phyloP scores from a whole-genome alignment of 1,139 yeast species.

The Chernovozyma aurita region DNA sequence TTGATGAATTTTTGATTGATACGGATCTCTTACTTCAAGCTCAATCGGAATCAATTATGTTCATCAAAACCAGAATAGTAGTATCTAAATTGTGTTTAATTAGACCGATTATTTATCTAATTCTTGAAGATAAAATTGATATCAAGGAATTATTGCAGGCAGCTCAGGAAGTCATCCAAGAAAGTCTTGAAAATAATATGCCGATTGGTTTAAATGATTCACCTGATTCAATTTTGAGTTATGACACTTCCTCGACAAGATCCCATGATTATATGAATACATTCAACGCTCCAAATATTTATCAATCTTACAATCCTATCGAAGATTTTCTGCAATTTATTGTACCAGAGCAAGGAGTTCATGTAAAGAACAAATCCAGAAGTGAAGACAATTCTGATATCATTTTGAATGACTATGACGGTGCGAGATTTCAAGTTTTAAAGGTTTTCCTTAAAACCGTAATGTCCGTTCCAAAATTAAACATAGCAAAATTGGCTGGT shows the following conservation, averaged over 20 bases:
- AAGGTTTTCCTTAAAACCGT: conserved; percentile 24
- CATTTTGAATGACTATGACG: conserved; percentile 13
- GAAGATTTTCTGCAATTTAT: conserved; percentile 32
- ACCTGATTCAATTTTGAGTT: conserved; percentile 2
- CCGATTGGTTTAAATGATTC: conserved; percentile 3
- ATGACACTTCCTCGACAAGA: neutral
- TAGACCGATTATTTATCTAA: conserved; percentile 33
- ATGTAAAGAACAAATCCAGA: neutral
- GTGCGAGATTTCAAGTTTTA: conserved; percentile 20
- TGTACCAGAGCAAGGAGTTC: conserved; percentile 9
- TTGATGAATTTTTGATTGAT: conserved; percentile 34
- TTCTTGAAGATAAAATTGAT: conserved; percentile 29
- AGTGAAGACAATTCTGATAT: conserved; percentile 11
- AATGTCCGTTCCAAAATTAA: conserved; percentile 28
- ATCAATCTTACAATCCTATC: conserved; percentile 24
- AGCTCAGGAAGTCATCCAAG: conserved; percentile 4
- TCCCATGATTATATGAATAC: neutral
- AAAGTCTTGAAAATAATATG: neutral
- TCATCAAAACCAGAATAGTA: conserved; percentile 35
- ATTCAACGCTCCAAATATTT: conserved; percentile 26
- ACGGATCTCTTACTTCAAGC: conserved; percentile 32
- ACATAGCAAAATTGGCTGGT: conserved; percentile 33
- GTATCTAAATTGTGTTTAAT: conserved; percentile 30
- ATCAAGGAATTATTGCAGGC: conserved; percentile 23
- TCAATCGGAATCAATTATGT: conserved; percentile 38